Evolutionary conservation across 2,329 filamentous ascomycete genomes (phyloP), one percentile per base, ranked within the genome.

Genomic region (Exserohilum rostratum): DNA sequence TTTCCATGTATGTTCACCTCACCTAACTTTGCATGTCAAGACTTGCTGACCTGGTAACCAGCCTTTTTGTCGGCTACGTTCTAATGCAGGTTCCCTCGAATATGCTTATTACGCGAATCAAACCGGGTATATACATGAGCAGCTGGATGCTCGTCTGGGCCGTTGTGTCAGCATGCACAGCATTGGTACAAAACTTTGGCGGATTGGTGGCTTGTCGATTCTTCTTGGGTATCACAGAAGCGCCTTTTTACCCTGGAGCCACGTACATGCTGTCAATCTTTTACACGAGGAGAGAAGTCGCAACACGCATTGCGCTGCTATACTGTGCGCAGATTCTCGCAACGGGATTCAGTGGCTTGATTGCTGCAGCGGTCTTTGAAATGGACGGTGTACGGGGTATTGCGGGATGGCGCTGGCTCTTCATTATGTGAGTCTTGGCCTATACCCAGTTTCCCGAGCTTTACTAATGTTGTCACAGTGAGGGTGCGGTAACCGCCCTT

Each of bases 181-280:
- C 71, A n/a, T 51, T 70, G 5, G 69, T 72, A 3, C 60, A 71
- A 31, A 69, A 60, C 35, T 76, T 70, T 17, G 62, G 66, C 9
- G 73, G 73, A 0, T 60, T 76, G 22, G 66, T 76, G 7, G 64
- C 57, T 18, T 65, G 60, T 38, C 58, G 69, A 1, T 73, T 72
- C 55, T 68, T 71, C 37, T 25, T 74, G 22, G 71, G 71, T 1
- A 64, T 73, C 11, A 67, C 64, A 1, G 71, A 71, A 27, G 52
- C 52, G 3, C 52, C 52, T 1, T 87, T 87, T 65, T 78, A 87
- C 37, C 85, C 86, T 0, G 86, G 86, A 31, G 83, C 83, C 0
- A 78, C 87, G 4, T 79, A 87, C 39, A 83, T 87, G 53, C 77
- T 88, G 30, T 85, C 83, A 0, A 85, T 87, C 54, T 89, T 85